Base-by-base conservation (phyloP, 2,329 filamentous ascomycete species). In the Penicillium hesseltinei region DNA sequence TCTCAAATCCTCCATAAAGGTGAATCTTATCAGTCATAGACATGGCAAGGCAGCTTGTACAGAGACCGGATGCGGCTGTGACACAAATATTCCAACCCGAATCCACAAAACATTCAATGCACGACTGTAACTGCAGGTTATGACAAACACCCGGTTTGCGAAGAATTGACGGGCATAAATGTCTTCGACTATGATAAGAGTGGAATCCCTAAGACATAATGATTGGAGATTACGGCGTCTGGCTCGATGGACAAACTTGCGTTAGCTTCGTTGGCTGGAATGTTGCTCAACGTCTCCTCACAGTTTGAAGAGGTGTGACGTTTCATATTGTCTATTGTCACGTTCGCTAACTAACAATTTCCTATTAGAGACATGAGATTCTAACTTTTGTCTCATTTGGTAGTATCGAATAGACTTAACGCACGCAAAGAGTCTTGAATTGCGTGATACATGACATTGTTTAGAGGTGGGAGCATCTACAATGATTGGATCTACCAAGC, bases 251-350 rank as follows among this genome's bases (percentile, higher is more conserved):
- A 35, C 36, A 36, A 44, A 19, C 35, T 47, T 45, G 29, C 29
- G 35, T 42, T n/a, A 46, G 27, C 44, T 42, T 38, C 17, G 45
- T 39, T 43, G 21, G n/a, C 35, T 47, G 43, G 54, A 56, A 56
- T 56, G 54, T 40, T 40, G 17, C 23, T 21, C n/a, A 46, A 51
- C 10, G 10, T 44, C 38, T 25, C 27, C 38, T 15, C 27, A 10
- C n/a, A 10, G 13, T 29, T 19, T 11, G n/a, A 19, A 38, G 21
- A n/a, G 19, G 15, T n/a, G 33, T 17, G 13, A 35, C 19, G n/a
- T 17, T 45, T 15, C 19, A 33, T 35, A 6, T 4, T 51, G 10
- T 44, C 0, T 7, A 17, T n/a, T 27, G 33, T 25, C 17, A 17
- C 33, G 5, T 25, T 39, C 5, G 10, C 33, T 19, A 2, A 27